Conservation (phyloP, 2,329 filamentous ascomycete genomes). For the Domatiomyces globalis region DNA sequence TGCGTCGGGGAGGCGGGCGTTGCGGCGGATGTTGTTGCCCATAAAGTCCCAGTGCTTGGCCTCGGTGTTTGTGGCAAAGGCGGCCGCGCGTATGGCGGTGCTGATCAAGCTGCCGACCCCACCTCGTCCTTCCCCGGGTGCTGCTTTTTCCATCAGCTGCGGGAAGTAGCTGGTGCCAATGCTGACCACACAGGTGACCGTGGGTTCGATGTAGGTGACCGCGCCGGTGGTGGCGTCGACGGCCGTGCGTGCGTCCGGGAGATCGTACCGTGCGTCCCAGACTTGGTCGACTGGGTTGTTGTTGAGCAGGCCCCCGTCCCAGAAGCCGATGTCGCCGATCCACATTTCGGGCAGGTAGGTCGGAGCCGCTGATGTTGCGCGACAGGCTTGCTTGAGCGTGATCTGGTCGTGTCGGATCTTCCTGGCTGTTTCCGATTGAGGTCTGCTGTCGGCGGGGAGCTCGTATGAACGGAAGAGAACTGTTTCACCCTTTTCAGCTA, state of each 20-base stretch:
- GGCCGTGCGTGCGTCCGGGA: not conserved
- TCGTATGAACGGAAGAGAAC: conserved; percentile 10
- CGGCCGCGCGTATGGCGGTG: conserved; percentile 7
- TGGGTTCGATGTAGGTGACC: conserved; percentile 1
- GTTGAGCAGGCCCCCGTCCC: conserved; percentile 14
- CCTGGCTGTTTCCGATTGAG: conserved; percentile 7
- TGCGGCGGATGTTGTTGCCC: conserved; percentile 10
- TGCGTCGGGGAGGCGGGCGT: not conserved
- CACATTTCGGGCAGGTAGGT: conserved; percentile 11
- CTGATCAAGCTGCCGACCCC: conserved; percentile 6
- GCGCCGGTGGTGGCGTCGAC: not conserved
- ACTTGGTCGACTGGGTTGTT: conserved; percentile 14
- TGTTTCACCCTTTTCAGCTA: conserved; percentile 9
- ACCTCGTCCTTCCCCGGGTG: not conserved
- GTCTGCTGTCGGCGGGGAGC: conserved; percentile 5
- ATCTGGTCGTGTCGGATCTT: conserved; percentile 7
- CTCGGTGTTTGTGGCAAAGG: conserved; percentile 13
- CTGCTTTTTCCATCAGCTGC: not conserved
- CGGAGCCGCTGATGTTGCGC: conserved; percentile 11
- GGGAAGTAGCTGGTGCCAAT: conserved; percentile 6
- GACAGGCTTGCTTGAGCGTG: conserved; percentile 12
- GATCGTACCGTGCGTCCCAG: conserved; percentile 10
- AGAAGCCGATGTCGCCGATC: conserved; percentile 11
- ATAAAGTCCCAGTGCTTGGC: conserved; percentile 15
- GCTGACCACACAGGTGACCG: conserved; percentile 8